Evolutionary conservation across 257 asterid genomes (phyloP), one percentile per base, ranked within the genome.

Genomic region (Petrea volubilis): DNA sequence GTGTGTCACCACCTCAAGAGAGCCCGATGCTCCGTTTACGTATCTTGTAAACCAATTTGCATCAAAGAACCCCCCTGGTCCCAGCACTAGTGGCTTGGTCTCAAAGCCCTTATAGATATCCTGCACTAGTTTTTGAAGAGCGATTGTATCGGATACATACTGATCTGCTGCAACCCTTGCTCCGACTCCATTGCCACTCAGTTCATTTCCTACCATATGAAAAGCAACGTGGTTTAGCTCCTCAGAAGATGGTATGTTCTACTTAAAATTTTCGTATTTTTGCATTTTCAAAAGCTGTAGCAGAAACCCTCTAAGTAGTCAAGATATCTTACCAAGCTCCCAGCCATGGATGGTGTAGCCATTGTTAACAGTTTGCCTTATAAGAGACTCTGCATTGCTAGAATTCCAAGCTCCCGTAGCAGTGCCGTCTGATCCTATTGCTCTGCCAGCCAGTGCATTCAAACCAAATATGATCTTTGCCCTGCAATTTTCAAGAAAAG

Each of bases 11-110:
- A 75, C 96, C 63, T 91, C 88, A 70, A 93, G 90, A 21, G 88
- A 80, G 25, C 67, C 59, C 3, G 87, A 60, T 29, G 96, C 51
- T 74, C 79, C 67, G 5, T 73, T 68, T 41, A 87, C 51, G 63
- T 80, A 87, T 25, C 57, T 31, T 5, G 88, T 52, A 72, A 86
- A 89, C 98, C 98, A 93, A 33, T 61, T 60, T 47, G 75, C 82
- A 55, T 83, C 86, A 7, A 89, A 86, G 79, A 93, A 87, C 17
- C 97, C 96, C 20, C 98, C 98, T 3, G 98, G 98, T 47, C 91
- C 98, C 2, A 93, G 76, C 40, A 87, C 72, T 29, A 86, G 70
- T 4, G 98, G 98, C 81, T 73, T 85, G 52, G 57, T 63, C 27
- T 72, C 49, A 23, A 73, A 46, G 23, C 51, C 88, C 49, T 74